phyloP scores from a whole-genome alignment of 2,329 filamentous ascomycete genomes.

The Emydomyces testavorans region DNA sequence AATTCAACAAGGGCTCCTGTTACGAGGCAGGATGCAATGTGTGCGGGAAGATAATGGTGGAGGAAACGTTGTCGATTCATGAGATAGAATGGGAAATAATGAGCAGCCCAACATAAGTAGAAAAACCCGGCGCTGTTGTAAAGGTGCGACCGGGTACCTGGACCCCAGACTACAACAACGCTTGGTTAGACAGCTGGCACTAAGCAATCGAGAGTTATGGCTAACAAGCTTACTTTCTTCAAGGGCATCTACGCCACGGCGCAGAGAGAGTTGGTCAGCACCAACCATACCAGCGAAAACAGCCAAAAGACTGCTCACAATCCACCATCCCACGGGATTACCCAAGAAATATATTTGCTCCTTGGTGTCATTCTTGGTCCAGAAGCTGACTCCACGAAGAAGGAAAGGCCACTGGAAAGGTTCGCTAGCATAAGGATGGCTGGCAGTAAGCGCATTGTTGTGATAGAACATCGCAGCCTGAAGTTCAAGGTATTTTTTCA shows the following conservation, averaged over 20 bases:
- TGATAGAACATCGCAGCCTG: constrained; percentile 99
- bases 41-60: constrained; percentile 92
- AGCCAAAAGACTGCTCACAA: constrained; percentile 79
- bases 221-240: constrained; percentile 67
- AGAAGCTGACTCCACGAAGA: constrained; percentile 94
- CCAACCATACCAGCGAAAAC: constrained; percentile 86
- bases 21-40: constrained; percentile 80
- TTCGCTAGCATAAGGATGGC: constrained; percentile 87
- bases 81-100: constrained; percentile 94
- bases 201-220: neutral
- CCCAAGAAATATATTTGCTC: constrained; percentile 98
- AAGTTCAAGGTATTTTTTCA: constrained; percentile 90
- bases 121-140: constrained; percentile 99
- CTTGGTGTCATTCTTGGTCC: constrained; percentile 89
- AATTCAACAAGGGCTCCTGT: constrained; percentile 89
- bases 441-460: constrained; percentile 95
- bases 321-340: constrained; percentile 96
- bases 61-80: constrained; percentile 98
- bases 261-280: constrained; percentile 85
- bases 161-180: constrained; percentile 30
- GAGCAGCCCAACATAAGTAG: constrained; percentile 93
- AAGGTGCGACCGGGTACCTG: constrained; percentile 78
- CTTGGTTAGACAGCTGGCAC: constrained; percentile 23
- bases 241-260: constrained; percentile 83
- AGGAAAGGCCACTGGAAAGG: constrained; percentile 98